These are phyloP conservation scores for Geranomyces variabilis DNA, from an alignment of 192 early-diverging fungal species.

Conservation along the genomic window DNA sequence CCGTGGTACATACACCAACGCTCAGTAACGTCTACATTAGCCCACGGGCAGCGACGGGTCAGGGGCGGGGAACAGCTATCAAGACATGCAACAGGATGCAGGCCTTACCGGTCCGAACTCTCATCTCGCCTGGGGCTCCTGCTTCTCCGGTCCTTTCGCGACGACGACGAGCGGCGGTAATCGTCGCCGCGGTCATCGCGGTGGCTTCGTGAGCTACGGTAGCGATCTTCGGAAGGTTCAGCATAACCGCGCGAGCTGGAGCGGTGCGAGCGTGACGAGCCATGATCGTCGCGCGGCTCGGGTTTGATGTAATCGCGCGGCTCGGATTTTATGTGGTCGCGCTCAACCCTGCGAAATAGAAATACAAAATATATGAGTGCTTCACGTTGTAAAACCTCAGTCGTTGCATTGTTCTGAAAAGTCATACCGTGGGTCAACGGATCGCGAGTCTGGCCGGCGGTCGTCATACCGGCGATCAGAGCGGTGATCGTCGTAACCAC, in stretches of 20 bases:
- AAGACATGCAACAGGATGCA: neutral
- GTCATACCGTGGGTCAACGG: neutral
- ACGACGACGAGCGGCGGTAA: neutral
- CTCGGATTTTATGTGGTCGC: neutral
- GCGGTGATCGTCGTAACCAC: neutral
- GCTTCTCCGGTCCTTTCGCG: neutral
- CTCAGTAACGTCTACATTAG: too few species aligned
- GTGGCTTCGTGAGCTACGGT: conserved; percentile 2
- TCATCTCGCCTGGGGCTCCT: conserved; percentile 4
- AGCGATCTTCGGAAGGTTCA: neutral
- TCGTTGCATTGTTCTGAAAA: neutral
- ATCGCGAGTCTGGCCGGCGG: neutral
- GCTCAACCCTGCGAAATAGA: neutral
- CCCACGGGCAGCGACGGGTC: too few species aligned
- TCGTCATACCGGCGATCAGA: conserved; percentile 2
- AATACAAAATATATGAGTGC: too few species aligned
- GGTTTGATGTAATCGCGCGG: neutral
- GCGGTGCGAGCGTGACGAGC: neutral
- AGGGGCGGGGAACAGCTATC: too few species aligned
- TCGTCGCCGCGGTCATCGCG: conserved; percentile 4
- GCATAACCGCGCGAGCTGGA: conserved; percentile 8
- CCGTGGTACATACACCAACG: too few species aligned
- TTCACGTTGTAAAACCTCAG: too few species aligned
- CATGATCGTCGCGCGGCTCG: neutral
- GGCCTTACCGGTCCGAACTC: neutral